Conservation (phyloP, 2,329 filamentous ascomycete species). For the Lachnellula occidentalis region DNA sequence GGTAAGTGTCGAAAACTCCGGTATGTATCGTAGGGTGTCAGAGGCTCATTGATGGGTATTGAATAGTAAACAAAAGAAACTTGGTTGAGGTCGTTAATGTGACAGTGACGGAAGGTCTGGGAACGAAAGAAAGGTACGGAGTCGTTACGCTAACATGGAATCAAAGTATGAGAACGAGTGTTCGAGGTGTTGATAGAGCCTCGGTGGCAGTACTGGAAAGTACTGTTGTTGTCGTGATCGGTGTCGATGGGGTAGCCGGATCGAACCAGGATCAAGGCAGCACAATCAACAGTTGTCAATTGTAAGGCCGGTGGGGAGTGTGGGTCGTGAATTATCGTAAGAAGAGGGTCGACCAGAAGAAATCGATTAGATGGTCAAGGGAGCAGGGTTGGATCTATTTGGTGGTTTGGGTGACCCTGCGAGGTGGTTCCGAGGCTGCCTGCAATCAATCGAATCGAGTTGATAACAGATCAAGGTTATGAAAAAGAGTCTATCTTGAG, state of each 20-base stretch:
- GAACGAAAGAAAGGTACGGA: constrained; percentile 28
- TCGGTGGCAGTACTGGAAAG: constrained; percentile 22
- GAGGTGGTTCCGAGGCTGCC: constrained; percentile 11
- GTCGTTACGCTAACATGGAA: constrained; percentile 35
- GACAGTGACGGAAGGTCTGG: constrained; percentile 27
- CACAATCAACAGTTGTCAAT: constrained; percentile 18
- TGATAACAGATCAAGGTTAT: constrained; percentile 19
- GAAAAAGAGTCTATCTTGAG: constrained; percentile 32
- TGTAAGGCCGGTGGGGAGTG: constrained; percentile 10
- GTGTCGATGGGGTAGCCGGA: constrained; percentile 17
- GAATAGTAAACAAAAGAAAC: constrained; percentile 47
- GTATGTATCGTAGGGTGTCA: constrained; percentile 32
- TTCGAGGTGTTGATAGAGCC: constrained; percentile 22
- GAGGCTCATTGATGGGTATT: constrained; percentile 37
- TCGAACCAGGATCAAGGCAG: constrained; percentile 16
- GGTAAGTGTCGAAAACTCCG: constrained; percentile 30
- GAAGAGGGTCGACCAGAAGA: constrained; percentile 2
- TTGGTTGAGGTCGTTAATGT: constrained; percentile 37
- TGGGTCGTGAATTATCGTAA: constrained; percentile 9
- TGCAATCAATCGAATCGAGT: constrained; percentile 7
- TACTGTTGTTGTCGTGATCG: constrained; percentile 17
- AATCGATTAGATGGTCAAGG: constrained; percentile 1
- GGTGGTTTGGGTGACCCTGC: constrained; percentile 8
- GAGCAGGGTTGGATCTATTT: constrained; percentile 1
- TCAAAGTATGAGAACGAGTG: constrained; percentile 23